These are phyloP conservation scores for Salix brachista DNA, from an alignment of 345 rosid species.

Conservation along the genomic window DNA sequence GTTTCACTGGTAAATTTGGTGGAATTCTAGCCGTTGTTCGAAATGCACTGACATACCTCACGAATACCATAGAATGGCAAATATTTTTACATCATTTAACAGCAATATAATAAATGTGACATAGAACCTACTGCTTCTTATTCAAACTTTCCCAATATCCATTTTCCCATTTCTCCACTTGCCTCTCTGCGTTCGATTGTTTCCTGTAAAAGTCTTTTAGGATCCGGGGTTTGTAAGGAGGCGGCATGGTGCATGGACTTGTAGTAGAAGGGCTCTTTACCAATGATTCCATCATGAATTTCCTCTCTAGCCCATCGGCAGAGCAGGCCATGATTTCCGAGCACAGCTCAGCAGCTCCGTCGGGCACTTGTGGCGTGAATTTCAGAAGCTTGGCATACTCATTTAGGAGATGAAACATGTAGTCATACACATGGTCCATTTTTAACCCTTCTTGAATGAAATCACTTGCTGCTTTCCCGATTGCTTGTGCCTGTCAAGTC, in stretches of 20 bases:
- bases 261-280: slow-evolving; percentile 16
- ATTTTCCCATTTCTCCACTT: slow-evolving; percentile 35
- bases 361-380: slow-evolving; percentile 21
- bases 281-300: slow-evolving; percentile 29
- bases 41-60: too few relatives aligned
- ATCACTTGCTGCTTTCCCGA: slow-evolving; percentile 26
- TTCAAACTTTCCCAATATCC: slow-evolving; percentile 8
- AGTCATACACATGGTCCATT: slow-evolving; percentile 30
- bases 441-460: slow-evolving; percentile 22
- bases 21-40: too few relatives aligned
- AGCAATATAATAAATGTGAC: too few relatives aligned
- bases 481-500: slow-evolving; percentile 21
- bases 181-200: slow-evolving; percentile 17
- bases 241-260: slow-evolving; percentile 23
- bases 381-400: slow-evolving; percentile 26
- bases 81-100: too few relatives aligned
- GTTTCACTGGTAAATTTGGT: too few relatives aligned
- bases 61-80: too few relatives aligned
- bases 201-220: slow-evolving; percentile 26
- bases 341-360: slow-evolving; percentile 16
- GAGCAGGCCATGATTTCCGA: slow-evolving; percentile 23
- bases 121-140: too few relatives aligned
- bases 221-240: slow-evolving; percentile 23
- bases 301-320: slow-evolving; percentile 13
- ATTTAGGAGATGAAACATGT: slow-evolving; percentile 32